Percentiles rank a stretch among this genome's conserved stretches.
phyloP scores from a whole-genome alignment of 2,329 filamentous ascomycete genomes.

The Gaeumannomyces tritici region DNA sequence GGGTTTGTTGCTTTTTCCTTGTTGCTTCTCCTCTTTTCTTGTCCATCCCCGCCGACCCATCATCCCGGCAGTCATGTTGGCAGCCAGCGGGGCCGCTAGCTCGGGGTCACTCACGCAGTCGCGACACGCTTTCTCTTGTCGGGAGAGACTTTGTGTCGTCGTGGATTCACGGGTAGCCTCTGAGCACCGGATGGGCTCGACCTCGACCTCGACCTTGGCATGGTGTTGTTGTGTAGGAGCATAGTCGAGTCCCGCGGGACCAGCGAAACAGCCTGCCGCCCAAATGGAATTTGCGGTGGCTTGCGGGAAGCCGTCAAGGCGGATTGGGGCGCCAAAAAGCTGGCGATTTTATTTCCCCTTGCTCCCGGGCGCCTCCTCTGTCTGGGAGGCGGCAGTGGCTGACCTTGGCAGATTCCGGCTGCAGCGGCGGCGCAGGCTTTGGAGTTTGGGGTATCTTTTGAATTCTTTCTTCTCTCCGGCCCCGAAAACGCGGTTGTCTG shows the following conservation, averaged over 20 bases:
- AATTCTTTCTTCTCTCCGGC: not conserved
- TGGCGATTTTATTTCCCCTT: not conserved
- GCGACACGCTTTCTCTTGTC: slow-evolving; percentile 38
- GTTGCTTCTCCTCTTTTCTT: not conserved
- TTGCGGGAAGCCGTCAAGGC: not conserved
- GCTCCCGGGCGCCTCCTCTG: not conserved
- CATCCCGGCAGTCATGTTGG: not conserved
- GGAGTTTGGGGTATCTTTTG: not conserved
- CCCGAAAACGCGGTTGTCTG: not conserved
- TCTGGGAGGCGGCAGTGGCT: not conserved
- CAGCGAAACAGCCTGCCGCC: not conserved
- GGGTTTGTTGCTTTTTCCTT: not conserved
- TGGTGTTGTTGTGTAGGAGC: not conserved
- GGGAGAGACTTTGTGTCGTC: slow-evolving; percentile 35
- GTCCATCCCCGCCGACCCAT: not conserved
- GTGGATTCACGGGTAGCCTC: slow-evolving; percentile 39
- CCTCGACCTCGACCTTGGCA: slow-evolving; percentile 4
- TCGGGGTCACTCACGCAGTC: slow-evolving; percentile 31
- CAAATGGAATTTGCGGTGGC: not conserved
- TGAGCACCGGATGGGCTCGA: slow-evolving; percentile 11
- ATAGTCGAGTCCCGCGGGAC: not conserved
- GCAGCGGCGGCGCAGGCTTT: not conserved
- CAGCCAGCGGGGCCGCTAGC: not conserved
- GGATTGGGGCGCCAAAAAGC: not conserved
- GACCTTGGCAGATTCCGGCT: not conserved